A percentile compares a stretch with the other conserved stretches of the same genome.
Conservation (phyloP, 2,329 filamentous ascomycete genomes). For the Verruconis gallopava region DNA sequence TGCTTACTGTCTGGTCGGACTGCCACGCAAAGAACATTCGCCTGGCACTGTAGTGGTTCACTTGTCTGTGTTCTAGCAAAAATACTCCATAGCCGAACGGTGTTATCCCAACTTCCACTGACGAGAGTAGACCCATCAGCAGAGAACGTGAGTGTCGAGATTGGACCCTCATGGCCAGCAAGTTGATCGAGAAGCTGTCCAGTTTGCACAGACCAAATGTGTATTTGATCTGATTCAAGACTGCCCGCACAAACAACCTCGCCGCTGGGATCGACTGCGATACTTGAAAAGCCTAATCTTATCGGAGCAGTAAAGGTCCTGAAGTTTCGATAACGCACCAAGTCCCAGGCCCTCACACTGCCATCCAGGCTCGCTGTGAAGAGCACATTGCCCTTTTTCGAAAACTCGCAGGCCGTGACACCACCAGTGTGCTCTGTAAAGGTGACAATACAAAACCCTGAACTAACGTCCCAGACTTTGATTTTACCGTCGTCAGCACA, state of each 20-base stretch:
- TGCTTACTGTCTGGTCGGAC: conserved; percentile 85
- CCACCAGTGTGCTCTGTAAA: conserved; percentile 95
- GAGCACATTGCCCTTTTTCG: conserved; percentile 86
- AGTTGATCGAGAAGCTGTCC: conserved; percentile 86
- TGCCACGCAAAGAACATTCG: conserved; percentile 77
- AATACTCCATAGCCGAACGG: conserved; percentile 90
- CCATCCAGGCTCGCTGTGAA: conserved; percentile 94
- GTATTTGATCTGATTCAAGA: conserved; percentile 89
- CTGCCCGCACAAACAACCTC: conserved; percentile 94
- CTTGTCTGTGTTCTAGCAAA: conserved; percentile 90
- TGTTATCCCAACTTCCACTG: conserved; percentile 93
- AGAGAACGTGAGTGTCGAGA: conserved; percentile 78
- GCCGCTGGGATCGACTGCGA: conserved; percentile 93
- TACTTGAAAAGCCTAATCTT: conserved; percentile 78
- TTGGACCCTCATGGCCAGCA: conserved; percentile 84
- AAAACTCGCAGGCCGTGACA: conserved; percentile 88
- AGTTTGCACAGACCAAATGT: conserved; percentile 97
- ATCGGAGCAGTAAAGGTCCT: conserved; percentile 92
- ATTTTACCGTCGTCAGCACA: conserved; percentile 95
- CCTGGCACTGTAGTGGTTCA: conserved; percentile 82
- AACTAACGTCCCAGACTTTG: conserved; percentile 95
- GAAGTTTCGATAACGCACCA: conserved; percentile 93
- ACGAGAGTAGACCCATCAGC: conserved; percentile 73
- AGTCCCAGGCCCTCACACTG: conserved; percentile 88
- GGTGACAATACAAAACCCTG: conserved; percentile 94